Evolutionary conservation across 169 alveolate species (phyloP), one percentile per base, ranked within the genome.

Genomic region (Eimeria necatrix): DNA sequence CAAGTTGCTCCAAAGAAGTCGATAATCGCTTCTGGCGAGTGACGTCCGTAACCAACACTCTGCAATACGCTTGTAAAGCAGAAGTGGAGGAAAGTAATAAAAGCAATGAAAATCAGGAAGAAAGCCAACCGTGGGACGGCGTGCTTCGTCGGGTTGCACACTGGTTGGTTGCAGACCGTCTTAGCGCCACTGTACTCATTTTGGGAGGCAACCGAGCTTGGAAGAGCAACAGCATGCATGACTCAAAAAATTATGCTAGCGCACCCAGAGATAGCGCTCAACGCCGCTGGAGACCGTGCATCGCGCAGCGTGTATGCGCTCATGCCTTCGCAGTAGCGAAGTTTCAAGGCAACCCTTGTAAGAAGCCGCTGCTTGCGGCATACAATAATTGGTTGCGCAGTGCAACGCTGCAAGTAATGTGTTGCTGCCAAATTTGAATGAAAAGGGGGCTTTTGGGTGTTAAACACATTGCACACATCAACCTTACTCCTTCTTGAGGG

Each of bases 291-390:
- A 60, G 80, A 60, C 92, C 92, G 12, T 85, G 92, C 49, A 46
- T 85, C 26, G 92, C 92, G 24, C 92, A 85, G 80, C 92, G 92
- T 26, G 80, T 53, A 4, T 85, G 92, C 52, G 92, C 61, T 4
- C 73, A 56, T 32, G 92, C 20, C 4, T 85, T 85, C 26, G 92
- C 92, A 3, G 32, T 85, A 6, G 61, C 61, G 22, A 70, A 52
- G 59, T 78, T 10, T 24, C 59, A 41, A 59, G 49, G 22, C 1
- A 60, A 59, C 20, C 64, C 76, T 4, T 85, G 92, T 85, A 85
- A 85, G 92, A 41, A 26, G 80, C 7, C 0, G 24, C 12, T 16
- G 4, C 4, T 51, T 18, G 20, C 71, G 0, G 41, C 41, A 32
- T 32, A 0, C 41, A 32, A 32, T 32, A 32, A 32, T 32, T 32